These are phyloP conservation scores for Calonectria henricotiae DNA, from an alignment of 2,329 filamentous ascomycete species.

Conservation along the genomic window DNA sequence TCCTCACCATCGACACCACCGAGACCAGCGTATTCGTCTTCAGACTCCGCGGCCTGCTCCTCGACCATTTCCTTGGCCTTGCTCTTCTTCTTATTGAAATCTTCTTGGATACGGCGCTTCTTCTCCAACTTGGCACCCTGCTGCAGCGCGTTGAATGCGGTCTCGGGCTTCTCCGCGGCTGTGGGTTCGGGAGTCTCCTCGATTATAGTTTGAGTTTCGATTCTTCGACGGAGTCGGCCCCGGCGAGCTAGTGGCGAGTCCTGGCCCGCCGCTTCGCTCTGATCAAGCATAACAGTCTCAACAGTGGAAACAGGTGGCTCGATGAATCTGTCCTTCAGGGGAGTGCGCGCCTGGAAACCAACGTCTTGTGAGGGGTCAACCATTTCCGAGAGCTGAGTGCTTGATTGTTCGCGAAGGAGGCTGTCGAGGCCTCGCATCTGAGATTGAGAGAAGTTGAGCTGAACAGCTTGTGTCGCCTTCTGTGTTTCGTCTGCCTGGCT, in stretches of 20 bases:
- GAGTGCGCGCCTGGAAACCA: conserved; percentile 82
- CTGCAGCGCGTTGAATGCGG: conserved; percentile 81
- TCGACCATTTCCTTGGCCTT: conserved; percentile 90
- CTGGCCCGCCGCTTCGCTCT: conserved; percentile 60
- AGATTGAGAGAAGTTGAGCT: conserved; percentile 74
- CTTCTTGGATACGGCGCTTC: conserved; percentile 67
- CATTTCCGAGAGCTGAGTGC: conserved; percentile 78
- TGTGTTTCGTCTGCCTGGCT: conserved; percentile 61
- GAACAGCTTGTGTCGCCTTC: conserved; percentile 63
- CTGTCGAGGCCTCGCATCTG: conserved; percentile 74
- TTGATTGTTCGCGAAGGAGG: conserved; percentile 64
- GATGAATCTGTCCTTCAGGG: conserved; percentile 78
- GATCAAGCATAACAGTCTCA: conserved; percentile 74
- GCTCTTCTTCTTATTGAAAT: conserved; percentile 89
- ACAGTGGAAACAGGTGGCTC: conserved; percentile 78
- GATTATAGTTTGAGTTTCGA: conserved; percentile 52
- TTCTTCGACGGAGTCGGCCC: conserved; percentile 68
- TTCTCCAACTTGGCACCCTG: conserved; percentile 74
- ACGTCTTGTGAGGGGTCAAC: conserved; percentile 86
- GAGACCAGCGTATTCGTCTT: conserved; percentile 96
- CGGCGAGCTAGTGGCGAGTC: conserved; percentile 79
- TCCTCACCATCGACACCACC: conserved; percentile 93
- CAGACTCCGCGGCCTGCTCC: conserved; percentile 96
- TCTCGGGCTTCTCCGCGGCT: conserved; percentile 45
- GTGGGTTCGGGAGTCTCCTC: conserved; percentile 46